phyloP scores from a whole-genome alignment of 1,139 yeast genomes.

The Saccharomyces pastorianus region DNA sequence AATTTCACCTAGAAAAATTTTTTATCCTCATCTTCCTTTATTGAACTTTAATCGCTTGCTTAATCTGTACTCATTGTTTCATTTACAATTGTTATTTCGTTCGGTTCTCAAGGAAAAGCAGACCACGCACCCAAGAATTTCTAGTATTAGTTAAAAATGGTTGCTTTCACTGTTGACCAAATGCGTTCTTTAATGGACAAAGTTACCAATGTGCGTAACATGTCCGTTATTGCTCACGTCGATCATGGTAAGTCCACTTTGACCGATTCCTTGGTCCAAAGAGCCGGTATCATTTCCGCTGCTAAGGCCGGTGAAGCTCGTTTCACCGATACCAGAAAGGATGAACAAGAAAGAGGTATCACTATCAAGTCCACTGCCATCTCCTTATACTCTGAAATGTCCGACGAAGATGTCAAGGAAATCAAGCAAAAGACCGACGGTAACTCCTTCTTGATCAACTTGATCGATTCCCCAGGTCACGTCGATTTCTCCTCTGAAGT shows the following conservation, averaged over 20 bases:
- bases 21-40: background rate
- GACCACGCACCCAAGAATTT: constrained; percentile 12
- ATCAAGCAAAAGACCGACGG: constrained; percentile 93
- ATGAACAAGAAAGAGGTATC: constrained; percentile 98
- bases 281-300: constrained; percentile 98
- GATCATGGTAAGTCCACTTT: constrained; percentile 99
- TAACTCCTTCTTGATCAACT: constrained; percentile 91
- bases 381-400: constrained; percentile 91
- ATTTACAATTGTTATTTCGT: background rate
- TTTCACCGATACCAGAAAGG: constrained; percentile 99
- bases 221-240: constrained; percentile 99
- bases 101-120: constrained; percentile 1
- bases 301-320: constrained; percentile 99
- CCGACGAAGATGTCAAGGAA: constrained; percentile 88
- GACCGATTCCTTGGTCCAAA: constrained; percentile 97
- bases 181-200: constrained; percentile 99
- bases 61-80: too few relatives aligned
- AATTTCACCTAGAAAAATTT: background rate
- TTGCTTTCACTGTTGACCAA: constrained; percentile 52
- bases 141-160: constrained; percentile 19
- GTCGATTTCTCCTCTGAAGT: constrained; percentile 99
- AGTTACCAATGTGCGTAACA: constrained; percentile 99
- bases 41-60: background rate
- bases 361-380: constrained; percentile 98
- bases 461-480: constrained; percentile 99